phyloP scores from a whole-genome alignment of 768 basidiomycete species.

The Pulveroboletus ravenelii region DNA sequence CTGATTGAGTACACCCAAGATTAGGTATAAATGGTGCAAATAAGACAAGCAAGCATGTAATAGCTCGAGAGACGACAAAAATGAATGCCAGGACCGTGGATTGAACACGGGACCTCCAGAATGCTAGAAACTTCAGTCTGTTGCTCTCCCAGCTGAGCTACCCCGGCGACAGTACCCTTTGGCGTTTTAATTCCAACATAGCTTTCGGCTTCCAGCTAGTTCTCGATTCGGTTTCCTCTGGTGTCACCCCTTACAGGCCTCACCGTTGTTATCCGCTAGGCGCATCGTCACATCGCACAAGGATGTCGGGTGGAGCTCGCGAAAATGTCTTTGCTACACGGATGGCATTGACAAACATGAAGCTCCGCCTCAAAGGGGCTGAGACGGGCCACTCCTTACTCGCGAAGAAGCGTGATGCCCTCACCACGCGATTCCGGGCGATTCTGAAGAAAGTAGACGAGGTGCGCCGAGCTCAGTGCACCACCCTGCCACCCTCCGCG shows the following conservation, averaged over 20 bases:
- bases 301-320: constrained; percentile 88
- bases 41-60: neutral
- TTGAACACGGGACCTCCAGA: constrained; percentile 79
- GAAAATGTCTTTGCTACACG: constrained; percentile 96
- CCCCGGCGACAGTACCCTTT: constrained; percentile 35
- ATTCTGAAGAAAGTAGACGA: constrained; percentile 98
- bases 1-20: neutral
- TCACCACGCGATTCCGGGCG: constrained; percentile 89
- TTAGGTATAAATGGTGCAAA: neutral
- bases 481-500: neutral
- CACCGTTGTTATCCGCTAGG: neutral
- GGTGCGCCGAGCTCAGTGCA: constrained; percentile 42
- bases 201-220: too few relatives aligned
- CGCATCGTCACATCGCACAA: constrained; percentile 6
- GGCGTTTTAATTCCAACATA: neutral
- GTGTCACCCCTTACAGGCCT: neutral
- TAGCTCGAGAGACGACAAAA: constrained; percentile 4
- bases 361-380: constrained; percentile 82
- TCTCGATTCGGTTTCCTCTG: neutral
- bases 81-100: constrained; percentile 66
- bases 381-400: constrained; percentile 93
- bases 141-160: constrained; percentile 77
- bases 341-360: constrained; percentile 95
- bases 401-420: constrained; percentile 96
- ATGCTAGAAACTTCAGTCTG: constrained; percentile 54